Evolutionary conservation across 257 asterid genomes (phyloP).

Genomic region (Salvia hispanica): DNA sequence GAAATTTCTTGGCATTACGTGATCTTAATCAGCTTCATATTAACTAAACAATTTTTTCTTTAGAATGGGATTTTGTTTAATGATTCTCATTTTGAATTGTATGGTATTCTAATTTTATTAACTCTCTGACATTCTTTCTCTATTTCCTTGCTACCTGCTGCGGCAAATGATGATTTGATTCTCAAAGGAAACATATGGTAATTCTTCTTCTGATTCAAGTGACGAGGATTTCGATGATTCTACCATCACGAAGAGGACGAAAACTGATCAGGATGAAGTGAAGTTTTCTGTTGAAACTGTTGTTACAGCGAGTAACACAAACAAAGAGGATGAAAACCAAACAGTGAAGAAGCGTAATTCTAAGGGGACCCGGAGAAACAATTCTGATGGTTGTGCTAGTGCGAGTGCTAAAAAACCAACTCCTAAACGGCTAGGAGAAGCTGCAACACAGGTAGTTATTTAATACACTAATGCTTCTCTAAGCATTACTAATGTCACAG

Average conservation of each 20-base stretch:
- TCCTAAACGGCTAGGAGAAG: slow-evolving; percentile 62
- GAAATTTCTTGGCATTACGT: not conserved
- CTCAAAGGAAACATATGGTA: slow-evolving; percentile 80
- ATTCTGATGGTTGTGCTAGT: slow-evolving; percentile 47
- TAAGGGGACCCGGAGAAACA: slow-evolving; percentile 31
- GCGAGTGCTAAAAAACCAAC: slow-evolving; percentile 37
- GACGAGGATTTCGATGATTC: slow-evolving; percentile 75
- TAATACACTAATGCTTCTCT: not conserved
- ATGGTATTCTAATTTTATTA: slow-evolving; percentile 16
- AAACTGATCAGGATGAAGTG: slow-evolving; percentile 34
- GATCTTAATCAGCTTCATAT: not conserved
- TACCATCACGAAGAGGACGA: slow-evolving; percentile 52
- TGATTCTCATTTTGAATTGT: slow-evolving; percentile 14
- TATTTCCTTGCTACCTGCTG: slow-evolving; percentile 10
- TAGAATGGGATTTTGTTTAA: slow-evolving; percentile 16
- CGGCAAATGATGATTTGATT: slow-evolving; percentile 28
- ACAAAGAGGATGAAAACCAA: slow-evolving; percentile 38
- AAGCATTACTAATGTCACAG: not conserved
- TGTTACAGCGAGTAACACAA: slow-evolving; percentile 22
- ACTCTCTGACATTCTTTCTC: slow-evolving; percentile 20
- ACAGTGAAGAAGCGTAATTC: slow-evolving; percentile 32
- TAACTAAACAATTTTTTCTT: not conserved
- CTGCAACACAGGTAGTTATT: slow-evolving; percentile 62
- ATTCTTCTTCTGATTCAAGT: slow-evolving; percentile 77
- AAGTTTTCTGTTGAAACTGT: slow-evolving; percentile 37